Evolutionary conservation across 1,284 basidiomycete species (phyloP).

Genomic region (Irpex lacteus): DNA sequence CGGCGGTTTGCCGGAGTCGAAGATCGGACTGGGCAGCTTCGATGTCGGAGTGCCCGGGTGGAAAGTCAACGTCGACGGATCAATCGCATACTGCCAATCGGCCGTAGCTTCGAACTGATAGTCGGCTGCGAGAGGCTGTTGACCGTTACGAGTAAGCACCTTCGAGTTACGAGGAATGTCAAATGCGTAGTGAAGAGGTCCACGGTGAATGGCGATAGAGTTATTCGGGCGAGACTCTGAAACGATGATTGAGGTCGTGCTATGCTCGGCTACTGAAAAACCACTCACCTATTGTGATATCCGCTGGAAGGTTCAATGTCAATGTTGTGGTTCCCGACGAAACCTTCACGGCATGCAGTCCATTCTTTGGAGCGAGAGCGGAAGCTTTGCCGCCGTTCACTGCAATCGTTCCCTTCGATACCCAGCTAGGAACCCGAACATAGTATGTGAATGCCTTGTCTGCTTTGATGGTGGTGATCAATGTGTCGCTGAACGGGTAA

Average conservation of each 20-base stretch:
- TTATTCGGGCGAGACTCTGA: conserved; percentile 49
- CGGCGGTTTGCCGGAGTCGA: conserved; percentile 50
- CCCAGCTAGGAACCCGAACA: conserved; percentile 57
- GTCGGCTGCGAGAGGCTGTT: conserved; percentile 49
- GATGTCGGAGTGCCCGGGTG: conserved; percentile 34
- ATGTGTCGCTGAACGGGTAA: conserved; percentile 55
- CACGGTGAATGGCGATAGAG: conserved; percentile 54
- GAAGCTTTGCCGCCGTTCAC: conserved; percentile 39
- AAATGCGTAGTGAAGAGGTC: conserved; percentile 55
- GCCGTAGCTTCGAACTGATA: conserved; percentile 49
- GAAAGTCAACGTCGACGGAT: conserved; percentile 50
- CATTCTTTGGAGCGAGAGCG: conserved; percentile 40
- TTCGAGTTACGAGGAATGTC: conserved; percentile 44
- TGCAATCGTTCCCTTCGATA: conserved; percentile 42
- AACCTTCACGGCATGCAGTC: conserved; percentile 44
- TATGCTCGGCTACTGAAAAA: neutral
- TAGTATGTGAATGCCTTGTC: conserved; percentile 49
- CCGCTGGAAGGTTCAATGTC: conserved; percentile 43
- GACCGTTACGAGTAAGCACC: conserved; percentile 41
- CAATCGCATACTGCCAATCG: conserved; percentile 55
- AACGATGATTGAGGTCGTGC: neutral
- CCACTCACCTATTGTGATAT: conserved; percentile 43
- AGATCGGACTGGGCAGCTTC: conserved; percentile 49
- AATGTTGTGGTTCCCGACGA: conserved; percentile 44
- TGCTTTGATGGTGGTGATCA: conserved; percentile 49